Evolutionary conservation across 2,329 filamentous ascomycete species (phyloP).

Genomic region (Neofusicoccum umdonicola): DNA sequence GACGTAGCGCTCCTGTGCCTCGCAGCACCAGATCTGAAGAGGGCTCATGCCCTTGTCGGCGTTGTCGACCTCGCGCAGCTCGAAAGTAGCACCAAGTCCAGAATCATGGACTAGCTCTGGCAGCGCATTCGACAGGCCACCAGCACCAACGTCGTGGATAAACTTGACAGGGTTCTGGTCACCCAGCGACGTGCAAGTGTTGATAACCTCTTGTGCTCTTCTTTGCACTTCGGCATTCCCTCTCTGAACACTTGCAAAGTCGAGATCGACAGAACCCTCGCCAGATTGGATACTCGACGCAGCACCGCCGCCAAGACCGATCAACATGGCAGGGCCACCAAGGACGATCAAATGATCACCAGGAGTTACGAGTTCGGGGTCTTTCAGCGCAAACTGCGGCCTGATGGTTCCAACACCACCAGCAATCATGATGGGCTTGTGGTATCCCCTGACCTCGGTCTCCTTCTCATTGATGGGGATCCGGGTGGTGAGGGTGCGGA

Average conservation of each 20-base stretch:
- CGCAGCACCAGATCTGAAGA: constrained; percentile 96
- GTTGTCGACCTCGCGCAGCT: constrained; percentile 90
- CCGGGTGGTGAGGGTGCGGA: constrained; percentile 79
- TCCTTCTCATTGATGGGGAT: constrained; percentile 60
- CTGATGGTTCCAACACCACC: constrained; percentile 91
- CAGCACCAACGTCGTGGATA: constrained; percentile 96
- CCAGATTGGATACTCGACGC: constrained; percentile 88
- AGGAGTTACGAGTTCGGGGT: constrained; percentile 71
- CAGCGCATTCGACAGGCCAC: constrained; percentile 79
- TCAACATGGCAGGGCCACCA: constrained; percentile 95
- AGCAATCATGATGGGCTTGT: constrained; percentile 98
- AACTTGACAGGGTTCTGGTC: constrained; percentile 86
- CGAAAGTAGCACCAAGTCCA: constrained; percentile 84
- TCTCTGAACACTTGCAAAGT: constrained; percentile 95
- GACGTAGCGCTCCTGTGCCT: constrained; percentile 95
- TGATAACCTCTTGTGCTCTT: constrained; percentile 96
- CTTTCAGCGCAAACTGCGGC: constrained; percentile 86
- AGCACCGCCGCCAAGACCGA: constrained; percentile 91
- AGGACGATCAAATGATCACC: constrained; percentile 92
- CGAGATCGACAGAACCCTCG: constrained; percentile 85
- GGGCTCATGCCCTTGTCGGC: constrained; percentile 91
- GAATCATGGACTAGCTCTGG: constrained; percentile 91
- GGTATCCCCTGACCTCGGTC: constrained; percentile 80
- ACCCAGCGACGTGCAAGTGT: constrained; percentile 83
- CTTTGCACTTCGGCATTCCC: constrained; percentile 96